Percentiles rank a stretch among this genome's conserved stretches.
phyloP scores from a whole-genome alignment of 2,329 filamentous ascomycete species.

The Cytospora piceae region DNA sequence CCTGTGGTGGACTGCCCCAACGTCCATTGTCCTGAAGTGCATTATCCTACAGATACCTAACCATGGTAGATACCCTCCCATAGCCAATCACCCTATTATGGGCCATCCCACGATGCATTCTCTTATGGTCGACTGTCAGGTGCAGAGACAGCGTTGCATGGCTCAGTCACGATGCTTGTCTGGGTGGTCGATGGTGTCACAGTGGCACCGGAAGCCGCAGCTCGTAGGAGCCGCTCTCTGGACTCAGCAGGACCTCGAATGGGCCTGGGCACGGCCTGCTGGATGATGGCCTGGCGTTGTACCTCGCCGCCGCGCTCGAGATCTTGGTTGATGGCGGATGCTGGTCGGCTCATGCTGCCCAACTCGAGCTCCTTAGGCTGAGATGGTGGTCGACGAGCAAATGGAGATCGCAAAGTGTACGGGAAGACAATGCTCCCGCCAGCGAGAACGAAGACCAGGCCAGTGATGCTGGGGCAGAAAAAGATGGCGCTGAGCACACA shows the following conservation, averaged over 20 bases:
- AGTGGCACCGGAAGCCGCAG: not conserved
- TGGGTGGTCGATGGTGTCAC: not conserved
- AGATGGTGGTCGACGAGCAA: not conserved
- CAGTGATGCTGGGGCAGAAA: not conserved
- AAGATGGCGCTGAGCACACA: not conserved
- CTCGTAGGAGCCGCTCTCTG: not conserved
- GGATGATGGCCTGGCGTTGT: not conserved
- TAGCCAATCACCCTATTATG: not conserved
- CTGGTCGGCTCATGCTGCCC: not conserved
- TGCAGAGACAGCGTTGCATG: conserved; percentile 10
- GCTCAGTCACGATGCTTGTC: conserved; percentile 9
- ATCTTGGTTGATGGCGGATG: not conserved
- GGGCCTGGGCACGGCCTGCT: not conserved
- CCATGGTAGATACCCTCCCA: not conserved
- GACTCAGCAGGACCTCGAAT: not conserved
- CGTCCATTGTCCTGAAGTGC: not conserved
- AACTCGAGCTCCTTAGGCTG: conserved; percentile 18
- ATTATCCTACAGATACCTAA: not conserved
- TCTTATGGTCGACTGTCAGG: not conserved
- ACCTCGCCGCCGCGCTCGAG: not conserved
- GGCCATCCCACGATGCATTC: not conserved
- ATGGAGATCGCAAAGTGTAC: not conserved
- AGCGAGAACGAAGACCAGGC: not conserved
- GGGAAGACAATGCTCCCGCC: not conserved
- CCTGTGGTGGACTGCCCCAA: not conserved